Evolutionary conservation across 768 basidiomycete species (phyloP), one percentile per base, ranked within the genome.

Genomic region (Auricularia sp.): DNA sequence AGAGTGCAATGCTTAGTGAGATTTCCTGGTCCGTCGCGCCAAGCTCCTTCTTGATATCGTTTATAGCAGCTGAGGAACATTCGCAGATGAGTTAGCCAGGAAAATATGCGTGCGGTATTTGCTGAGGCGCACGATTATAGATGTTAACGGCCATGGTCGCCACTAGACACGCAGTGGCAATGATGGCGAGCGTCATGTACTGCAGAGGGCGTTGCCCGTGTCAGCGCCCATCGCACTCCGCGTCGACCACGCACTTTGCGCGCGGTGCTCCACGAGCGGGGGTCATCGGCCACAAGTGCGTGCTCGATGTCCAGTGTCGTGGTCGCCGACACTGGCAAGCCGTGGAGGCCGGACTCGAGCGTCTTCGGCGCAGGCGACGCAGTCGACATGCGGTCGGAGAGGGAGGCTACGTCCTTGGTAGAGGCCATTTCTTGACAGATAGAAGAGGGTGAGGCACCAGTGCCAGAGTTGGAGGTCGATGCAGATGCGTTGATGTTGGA

Each of bases 1-100:
- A 92, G 18, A 87, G 66, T 0, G 89, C 85, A 13, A 92, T 75
- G 65, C 82, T 83, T 73, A 85, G 78, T 66, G 88, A 86, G 65
- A 93, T 85, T 67, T 89, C 80, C 11, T 79, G 73, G 61, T 79
- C 76, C 0, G 83, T 83, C 2, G 90, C 85, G 54, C 82, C 80
- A 42, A 92, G 77, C n/a, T 88, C 79, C 39, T 42, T 4, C 39
- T 42, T 42, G 13, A 42, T 42, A 14, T 42, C 39, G 39, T 42
- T 42, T 8, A 42, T 42, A 7, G 39, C 39, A 42, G 39, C 39
- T 42, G 39, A 5, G 39, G 13, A 4, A 42, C 13, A 42, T 0
- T 42, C 13, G 29, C 2, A 29, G 29, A 29, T 29, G 2, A 29
- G 29, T 29, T 29, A 29, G 29, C 29, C 29, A 29, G 29, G 29